A percentile compares a stretch with the other conserved stretches of the same genome.
Evolutionary conservation across 768 basidiomycete genomes (phyloP).

Genomic region (Sutorius australiensis): DNA sequence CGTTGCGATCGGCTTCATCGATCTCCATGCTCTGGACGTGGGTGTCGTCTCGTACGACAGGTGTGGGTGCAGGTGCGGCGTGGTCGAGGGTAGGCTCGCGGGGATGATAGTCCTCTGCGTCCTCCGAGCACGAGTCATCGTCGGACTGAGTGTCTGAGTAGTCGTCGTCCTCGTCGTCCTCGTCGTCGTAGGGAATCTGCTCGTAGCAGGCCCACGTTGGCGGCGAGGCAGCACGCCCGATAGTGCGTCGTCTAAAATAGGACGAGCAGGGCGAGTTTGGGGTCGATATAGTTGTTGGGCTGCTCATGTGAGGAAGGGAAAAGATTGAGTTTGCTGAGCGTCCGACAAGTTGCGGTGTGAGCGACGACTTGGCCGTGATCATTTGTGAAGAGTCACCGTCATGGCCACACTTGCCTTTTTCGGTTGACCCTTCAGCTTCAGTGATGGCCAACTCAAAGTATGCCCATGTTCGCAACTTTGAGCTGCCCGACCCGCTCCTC

Average conservation of each 20-base stretch:
- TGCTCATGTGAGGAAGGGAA: conserved; percentile 15
- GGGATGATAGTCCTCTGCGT: conserved; percentile 59
- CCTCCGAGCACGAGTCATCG: conserved; percentile 64
- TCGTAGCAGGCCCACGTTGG: conserved; percentile 90
- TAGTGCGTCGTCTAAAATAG: conserved; percentile 59
- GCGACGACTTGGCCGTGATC: conserved; percentile 3
- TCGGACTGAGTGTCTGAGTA: conserved; percentile 57
- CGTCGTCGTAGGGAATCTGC: conserved; percentile 73
- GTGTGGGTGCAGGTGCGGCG: conserved; percentile 11
- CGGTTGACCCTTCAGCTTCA: not conserved
- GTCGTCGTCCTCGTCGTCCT: conserved; percentile 55
- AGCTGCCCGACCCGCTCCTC: conserved; percentile 81
- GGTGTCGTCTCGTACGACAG: conserved; percentile 42
- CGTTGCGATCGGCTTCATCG: conserved; percentile 34
- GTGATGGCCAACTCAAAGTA: conserved; percentile 91
- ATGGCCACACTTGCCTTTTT: conserved; percentile 17
- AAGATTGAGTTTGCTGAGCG: not conserved
- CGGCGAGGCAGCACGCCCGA: conserved; percentile 78
- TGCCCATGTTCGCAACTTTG: conserved; percentile 86
- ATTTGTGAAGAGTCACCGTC: conserved; percentile 14
- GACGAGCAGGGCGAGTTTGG: conserved; percentile 26
- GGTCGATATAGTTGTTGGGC: conserved; percentile 20
- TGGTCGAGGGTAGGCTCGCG: conserved; percentile 31
- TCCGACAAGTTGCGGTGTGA: not conserved
- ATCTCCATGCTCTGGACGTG: conserved; percentile 53